Base-by-base conservation (phyloP, 306 rosid species). In the Astragalus glycyphyllos region DNA sequence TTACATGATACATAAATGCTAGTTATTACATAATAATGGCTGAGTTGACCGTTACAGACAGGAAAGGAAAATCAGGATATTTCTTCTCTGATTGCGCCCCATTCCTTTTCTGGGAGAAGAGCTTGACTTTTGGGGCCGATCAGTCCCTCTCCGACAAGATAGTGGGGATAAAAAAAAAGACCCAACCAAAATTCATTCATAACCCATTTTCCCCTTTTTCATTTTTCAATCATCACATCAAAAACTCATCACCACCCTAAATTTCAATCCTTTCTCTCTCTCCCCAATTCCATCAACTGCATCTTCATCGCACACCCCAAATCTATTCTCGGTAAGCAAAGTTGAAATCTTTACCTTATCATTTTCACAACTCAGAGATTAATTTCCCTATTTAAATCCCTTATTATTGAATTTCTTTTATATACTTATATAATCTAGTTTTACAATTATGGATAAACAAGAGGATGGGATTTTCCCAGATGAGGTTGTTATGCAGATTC, bases 401-500 rank as follows among this genome's bases (percentile, higher is more conserved):
- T 26, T 17, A 34, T 35, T 54, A 50, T 13, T 58, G 13, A 41
- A 42, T 4, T 62, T 23, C 32, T 11, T 55, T 72, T 58, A 12
- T 23, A 20, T 58, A 11, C 5, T 69, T 74, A 11, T 11, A 32
- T 61, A n/a, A n/a, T 10, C 15, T 40, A 51, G 54, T 51, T 69
- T 20, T 71, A 1, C 45, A 72, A 68, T 68, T 20, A 91, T 89
- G 96, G 85, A 75, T 77, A 53, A 56, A 4, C 73, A 53, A 62
- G 82, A 81, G 68, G 72, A 73, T 57, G 90, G 75, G 74, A 29
- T 81, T 79, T 87, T 91, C 74, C 93, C 93, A 1, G 93, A 91
- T 59, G 96, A 91, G 69, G 90, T 91, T 23, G 68, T 91, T 74
- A 83, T 91, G 23, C 97, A 91, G 71, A 89, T 91, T 79, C 87